A percentile compares a stretch with the other conserved stretches of the same genome.
Conservation (phyloP, 495 filamentous ascomycete species). For the Jackrogersella multiformis region DNA sequence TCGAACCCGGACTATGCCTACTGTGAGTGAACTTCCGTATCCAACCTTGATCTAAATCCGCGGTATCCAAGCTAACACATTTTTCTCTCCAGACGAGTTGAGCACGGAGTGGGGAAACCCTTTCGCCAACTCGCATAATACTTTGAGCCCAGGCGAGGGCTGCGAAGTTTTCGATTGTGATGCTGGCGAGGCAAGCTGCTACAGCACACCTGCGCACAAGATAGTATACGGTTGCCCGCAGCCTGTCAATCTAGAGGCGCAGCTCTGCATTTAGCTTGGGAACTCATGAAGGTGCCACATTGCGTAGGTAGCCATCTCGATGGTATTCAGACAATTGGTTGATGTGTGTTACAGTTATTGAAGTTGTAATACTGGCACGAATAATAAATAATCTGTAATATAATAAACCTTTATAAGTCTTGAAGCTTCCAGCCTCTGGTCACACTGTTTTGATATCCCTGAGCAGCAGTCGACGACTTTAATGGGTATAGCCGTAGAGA, state of each 20-base stretch:
- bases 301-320: background rate
- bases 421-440: too few relatives aligned
- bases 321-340: background rate
- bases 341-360: background rate
- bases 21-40: slow-evolving; percentile 28
- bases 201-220: slow-evolving; percentile 36
- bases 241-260: slow-evolving; percentile 37
- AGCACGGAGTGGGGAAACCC: slow-evolving; percentile 47
- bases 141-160: slow-evolving; percentile 33
- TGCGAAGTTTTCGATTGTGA: slow-evolving; percentile 45
- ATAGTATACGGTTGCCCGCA: slow-evolving; percentile 45
- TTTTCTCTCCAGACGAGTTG: slow-evolving; percentile 34
- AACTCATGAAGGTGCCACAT: background rate
- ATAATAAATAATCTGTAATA: background rate
- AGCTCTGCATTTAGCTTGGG: slow-evolving; percentile 9
- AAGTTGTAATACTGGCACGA: background rate
- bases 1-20: slow-evolving; percentile 43
- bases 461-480: too few relatives aligned
- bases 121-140: slow-evolving; percentile 37
- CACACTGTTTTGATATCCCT: too few relatives aligned
- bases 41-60: background rate
- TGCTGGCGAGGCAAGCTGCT: slow-evolving; percentile 33
- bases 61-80: slow-evolving; percentile 25
- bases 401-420: too few relatives aligned
- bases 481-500: slow-evolving; percentile 62